Percentiles rank a stretch among this genome's conserved stretches.
phyloP scores from a whole-genome alignment of 768 basidiomycete genomes.

The Amyloporia xantha region DNA sequence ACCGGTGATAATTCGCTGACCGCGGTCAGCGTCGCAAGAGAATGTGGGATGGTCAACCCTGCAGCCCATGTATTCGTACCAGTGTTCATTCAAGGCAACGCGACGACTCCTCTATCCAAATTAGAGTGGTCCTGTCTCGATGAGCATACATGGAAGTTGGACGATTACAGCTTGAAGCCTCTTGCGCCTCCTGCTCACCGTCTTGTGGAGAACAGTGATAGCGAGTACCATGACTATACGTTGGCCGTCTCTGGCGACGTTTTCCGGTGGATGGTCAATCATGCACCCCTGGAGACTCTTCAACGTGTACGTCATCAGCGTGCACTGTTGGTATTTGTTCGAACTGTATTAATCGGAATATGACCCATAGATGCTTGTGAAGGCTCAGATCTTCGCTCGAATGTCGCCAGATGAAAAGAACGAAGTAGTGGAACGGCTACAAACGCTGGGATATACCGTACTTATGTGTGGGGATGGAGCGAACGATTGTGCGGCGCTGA shows the following conservation, averaged over 20 bases:
- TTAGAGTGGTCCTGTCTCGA: conserved; percentile 93
- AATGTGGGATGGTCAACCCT: conserved; percentile 84
- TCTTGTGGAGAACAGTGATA: conserved; percentile 62
- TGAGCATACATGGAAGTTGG: conserved; percentile 76
- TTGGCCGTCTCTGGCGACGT: conserved; percentile 92
- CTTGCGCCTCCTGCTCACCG: conserved; percentile 62
- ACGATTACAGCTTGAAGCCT: conserved; percentile 84
- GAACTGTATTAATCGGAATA: neutral
- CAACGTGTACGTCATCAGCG: conserved; percentile 60
- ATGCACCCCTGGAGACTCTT: conserved; percentile 88
- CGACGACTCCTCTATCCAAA: conserved; percentile 45
- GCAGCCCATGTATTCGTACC: conserved; percentile 88
- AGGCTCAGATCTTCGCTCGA: conserved; percentile 92
- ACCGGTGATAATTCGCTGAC: conserved; percentile 97
- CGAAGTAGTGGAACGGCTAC: conserved; percentile 92
- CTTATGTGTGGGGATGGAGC: conserved; percentile 99
- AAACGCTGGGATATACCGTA: conserved; percentile 90
- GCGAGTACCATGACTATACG: conserved; percentile 80
- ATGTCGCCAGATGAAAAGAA: conserved; percentile 99
- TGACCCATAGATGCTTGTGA: conserved; percentile 80
- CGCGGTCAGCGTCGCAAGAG: conserved; percentile 93
- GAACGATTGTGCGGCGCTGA: conserved; percentile 97
- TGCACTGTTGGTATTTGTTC: neutral
- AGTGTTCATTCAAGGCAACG: conserved; percentile 59
- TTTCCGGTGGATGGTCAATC: conserved; percentile 97